These are phyloP conservation scores for Drosera capensis DNA, from an alignment of 148 eudicot species.

Conservation along the genomic window DNA sequence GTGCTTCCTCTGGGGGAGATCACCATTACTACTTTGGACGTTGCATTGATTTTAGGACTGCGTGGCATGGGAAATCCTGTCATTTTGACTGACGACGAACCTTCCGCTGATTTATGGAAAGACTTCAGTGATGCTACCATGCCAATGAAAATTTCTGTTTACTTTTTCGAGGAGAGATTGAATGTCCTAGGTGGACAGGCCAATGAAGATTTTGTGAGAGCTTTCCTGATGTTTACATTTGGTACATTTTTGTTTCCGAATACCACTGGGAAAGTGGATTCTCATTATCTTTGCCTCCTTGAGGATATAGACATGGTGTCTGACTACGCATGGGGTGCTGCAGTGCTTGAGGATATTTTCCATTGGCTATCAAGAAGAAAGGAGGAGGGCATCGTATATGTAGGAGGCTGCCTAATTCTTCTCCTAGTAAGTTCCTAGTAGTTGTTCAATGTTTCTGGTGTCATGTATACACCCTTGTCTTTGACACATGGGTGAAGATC, in stretches of 20 bases:
- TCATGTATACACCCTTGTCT: not conserved
- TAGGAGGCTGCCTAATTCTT: constrained; percentile 60
- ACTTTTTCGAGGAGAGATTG: constrained; percentile 30
- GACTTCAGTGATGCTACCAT: constrained; percentile 35
- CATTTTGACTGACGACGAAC: constrained; percentile 14
- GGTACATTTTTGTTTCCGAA: constrained; percentile 43
- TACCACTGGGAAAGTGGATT: constrained; percentile 43
- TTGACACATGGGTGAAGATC: not conserved
- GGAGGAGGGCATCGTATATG: constrained; percentile 19
- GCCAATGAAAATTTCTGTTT: constrained; percentile 23
- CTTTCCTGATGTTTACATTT: constrained; percentile 35
- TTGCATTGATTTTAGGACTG: constrained; percentile 44
- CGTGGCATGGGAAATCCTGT: constrained; percentile 33
- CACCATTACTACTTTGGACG: constrained; percentile 35
- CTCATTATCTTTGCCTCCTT: constrained; percentile 38
- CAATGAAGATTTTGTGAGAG: constrained; percentile 35
- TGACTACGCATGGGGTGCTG: constrained; percentile 49
- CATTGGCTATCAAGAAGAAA: constrained; percentile 29
- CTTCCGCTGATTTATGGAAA: constrained; percentile 27
- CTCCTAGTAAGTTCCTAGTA: constrained; percentile 41
- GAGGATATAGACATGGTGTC: constrained; percentile 23
- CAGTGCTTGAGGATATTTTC: constrained; percentile 35
- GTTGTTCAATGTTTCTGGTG: not conserved
- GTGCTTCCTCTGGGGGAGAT: constrained; percentile 29
- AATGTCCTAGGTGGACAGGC: constrained; percentile 26